Conservation (phyloP, 2,329 filamentous ascomycete species). For the Colletotrichum spinosum region DNA sequence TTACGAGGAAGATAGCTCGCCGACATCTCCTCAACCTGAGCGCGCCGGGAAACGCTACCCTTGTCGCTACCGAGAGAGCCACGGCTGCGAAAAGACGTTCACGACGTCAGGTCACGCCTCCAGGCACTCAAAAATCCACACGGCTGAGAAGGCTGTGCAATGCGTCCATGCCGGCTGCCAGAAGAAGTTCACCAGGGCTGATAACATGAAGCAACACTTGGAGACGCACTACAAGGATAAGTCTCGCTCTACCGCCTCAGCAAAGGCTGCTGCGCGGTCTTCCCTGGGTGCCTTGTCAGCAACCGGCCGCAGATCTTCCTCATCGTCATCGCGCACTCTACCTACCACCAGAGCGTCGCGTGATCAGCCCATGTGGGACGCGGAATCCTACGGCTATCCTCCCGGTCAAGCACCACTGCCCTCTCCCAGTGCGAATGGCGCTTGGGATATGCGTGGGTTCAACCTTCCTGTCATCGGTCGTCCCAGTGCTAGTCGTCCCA, state of each 20-base stretch:
- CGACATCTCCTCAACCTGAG: conserved; percentile 56
- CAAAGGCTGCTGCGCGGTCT: conserved; percentile 43
- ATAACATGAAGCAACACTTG: conserved; percentile 90
- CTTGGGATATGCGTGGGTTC: conserved; percentile 61
- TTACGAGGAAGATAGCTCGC: conserved; percentile 62
- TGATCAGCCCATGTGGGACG: conserved; percentile 54
- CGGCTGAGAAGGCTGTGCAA: conserved; percentile 80
- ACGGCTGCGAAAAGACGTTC: conserved; percentile 82
- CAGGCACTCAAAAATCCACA: conserved; percentile 86
- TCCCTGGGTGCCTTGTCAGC: conserved; percentile 40
- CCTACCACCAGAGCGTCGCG: conserved; percentile 44
- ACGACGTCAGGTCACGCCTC: conserved; percentile 89
- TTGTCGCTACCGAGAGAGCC: conserved; percentile 78
- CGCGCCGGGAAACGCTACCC: conserved; percentile 75
- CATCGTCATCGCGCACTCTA: conserved; percentile 46
- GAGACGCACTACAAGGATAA: conserved; percentile 79
- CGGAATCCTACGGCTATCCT: conserved; percentile 49
- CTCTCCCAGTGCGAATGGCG: conserved; percentile 49
- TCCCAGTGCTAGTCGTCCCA: conserved; percentile 57
- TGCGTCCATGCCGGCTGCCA: conserved; percentile 77
- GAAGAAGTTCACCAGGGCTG: conserved; percentile 84
- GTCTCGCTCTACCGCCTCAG: conserved; percentile 54
- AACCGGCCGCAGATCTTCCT: conserved; percentile 45
- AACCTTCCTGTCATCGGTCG: conserved; percentile 58
- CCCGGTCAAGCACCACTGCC: conserved; percentile 46